Evolutionary conservation across 1,139 yeast genomes (phyloP).

Genomic region (Geotrichum siamense): DNA sequence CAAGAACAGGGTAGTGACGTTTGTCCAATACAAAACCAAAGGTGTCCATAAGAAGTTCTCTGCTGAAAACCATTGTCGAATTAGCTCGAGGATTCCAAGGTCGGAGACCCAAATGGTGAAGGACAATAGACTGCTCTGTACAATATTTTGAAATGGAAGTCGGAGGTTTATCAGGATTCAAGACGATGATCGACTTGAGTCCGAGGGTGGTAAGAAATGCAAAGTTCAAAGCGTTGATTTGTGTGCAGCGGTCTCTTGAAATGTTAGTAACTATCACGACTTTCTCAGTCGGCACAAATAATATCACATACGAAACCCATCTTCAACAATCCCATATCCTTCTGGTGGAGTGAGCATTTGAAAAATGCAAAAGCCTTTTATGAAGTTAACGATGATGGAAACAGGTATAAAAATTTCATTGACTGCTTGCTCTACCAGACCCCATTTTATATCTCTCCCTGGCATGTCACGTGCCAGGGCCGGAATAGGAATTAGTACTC

Average conservation of each 20-base stretch:
- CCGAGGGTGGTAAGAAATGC: slow-evolving; percentile 68
- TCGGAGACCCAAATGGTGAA: slow-evolving; percentile 35
- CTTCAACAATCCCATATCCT: slow-evolving; percentile 53
- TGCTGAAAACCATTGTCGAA: slow-evolving; percentile 31
- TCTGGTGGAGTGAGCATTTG: slow-evolving; percentile 55
- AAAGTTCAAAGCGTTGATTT: slow-evolving; percentile 60
- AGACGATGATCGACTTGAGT: slow-evolving; percentile 57
- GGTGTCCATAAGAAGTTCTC: slow-evolving; percentile 34
- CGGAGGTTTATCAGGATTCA: slow-evolving; percentile 58
- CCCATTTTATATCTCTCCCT: no score
- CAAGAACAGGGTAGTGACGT: slow-evolving; percentile 57
- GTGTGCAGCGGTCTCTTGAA: slow-evolving; percentile 45
- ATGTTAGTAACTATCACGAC: no score
- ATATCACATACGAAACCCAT: slow-evolving; percentile 38
- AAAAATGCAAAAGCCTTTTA: no score
- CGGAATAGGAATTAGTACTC: no score
- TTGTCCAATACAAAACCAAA: slow-evolving; percentile 49
- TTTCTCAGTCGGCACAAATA: background rate
- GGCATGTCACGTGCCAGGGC: no score
- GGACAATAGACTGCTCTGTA: slow-evolving; percentile 29
- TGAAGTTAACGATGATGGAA: no score
- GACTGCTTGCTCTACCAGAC: no score
- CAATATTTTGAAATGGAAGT: slow-evolving; percentile 44
- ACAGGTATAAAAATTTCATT: no score
- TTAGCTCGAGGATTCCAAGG: slow-evolving; percentile 31